phyloP scores from a whole-genome alignment of 106 monocot species.

The Cymbidium sinense region DNA sequence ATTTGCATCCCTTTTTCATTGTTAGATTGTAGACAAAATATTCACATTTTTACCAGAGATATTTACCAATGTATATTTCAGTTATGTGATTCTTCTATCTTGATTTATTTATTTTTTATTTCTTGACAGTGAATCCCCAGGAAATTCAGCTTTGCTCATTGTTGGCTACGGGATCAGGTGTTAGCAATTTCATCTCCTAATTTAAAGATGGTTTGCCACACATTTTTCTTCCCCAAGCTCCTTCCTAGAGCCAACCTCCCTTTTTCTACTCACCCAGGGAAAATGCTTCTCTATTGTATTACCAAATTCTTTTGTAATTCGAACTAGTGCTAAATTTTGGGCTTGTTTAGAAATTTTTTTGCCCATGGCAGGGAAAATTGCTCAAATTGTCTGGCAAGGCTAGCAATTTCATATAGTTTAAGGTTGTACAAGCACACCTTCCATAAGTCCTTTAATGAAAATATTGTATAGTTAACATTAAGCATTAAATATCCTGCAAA shows the following conservation, averaged over 20 bases:
- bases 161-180: slow-evolving; percentile 5
- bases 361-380: slow-evolving; percentile 1
- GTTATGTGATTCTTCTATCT: background rate
- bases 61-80: background rate
- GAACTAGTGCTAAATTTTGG: slow-evolving; percentile 6
- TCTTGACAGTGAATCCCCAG: background rate
- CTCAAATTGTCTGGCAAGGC: background rate
- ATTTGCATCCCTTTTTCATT: too few species aligned
- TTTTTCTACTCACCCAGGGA: slow-evolving; percentile 1
- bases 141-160: background rate
- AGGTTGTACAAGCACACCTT: background rate
- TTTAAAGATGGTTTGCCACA: slow-evolving; percentile 7
- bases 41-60: background rate
- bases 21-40: background rate
- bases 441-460: background rate
- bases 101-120: background rate
- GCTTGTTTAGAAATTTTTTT: slow-evolving; percentile 5
- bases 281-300: background rate
- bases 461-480: slow-evolving; percentile 3
- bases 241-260: background rate
- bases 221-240: slow-evolving; percentile 1
- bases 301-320: slow-evolving; percentile 10
- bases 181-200: slow-evolving; percentile 4
- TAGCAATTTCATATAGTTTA: background rate
- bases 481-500: slow-evolving; percentile 2